These are phyloP conservation scores for Magnolia kwangsiensis DNA, from an alignment of 164 flowering plant species.

Conservation along the genomic window DNA sequence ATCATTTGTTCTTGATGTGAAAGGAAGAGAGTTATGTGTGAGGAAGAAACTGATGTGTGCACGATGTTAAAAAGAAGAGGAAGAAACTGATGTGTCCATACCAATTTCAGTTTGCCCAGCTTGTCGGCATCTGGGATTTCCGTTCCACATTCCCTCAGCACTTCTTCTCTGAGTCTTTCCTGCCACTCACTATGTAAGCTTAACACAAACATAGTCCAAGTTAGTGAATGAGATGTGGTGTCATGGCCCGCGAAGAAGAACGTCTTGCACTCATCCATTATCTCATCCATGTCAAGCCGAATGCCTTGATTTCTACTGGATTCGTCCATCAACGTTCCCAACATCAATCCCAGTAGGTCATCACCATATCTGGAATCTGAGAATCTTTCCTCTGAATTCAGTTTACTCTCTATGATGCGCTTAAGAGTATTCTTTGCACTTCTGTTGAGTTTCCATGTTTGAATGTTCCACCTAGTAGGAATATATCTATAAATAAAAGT, in stretches of 20 bases:
- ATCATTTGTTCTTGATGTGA: neutral
- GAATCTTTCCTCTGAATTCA: neutral
- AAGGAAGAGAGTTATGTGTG: neutral
- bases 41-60: neutral
- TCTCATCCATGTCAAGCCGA: slow-evolving; percentile 24
- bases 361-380: slow-evolving; percentile 13
- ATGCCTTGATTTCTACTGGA: neutral
- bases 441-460: slow-evolving; percentile 24
- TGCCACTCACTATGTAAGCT: slow-evolving; percentile 38
- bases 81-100: neutral
- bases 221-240: slow-evolving; percentile 37
- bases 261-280: slow-evolving; percentile 39
- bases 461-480: slow-evolving; percentile 23
- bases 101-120: slow-evolving; percentile 29
- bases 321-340: slow-evolving; percentile 9
- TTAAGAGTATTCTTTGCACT: slow-evolving; percentile 19
- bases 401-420: slow-evolving; percentile 18
- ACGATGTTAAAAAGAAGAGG: neutral
- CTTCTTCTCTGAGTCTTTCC: slow-evolving; percentile 30
- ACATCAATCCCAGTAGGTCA: slow-evolving; percentile 30
- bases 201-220: slow-evolving; percentile 33
- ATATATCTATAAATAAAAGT: slow-evolving; percentile 18
- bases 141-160: slow-evolving; percentile 23
- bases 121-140: slow-evolving; percentile 24
- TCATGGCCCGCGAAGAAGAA: slow-evolving; percentile 41